phyloP scores from a whole-genome alignment of 495 filamentous ascomycete species.

The Penicillium robsamsonii region DNA sequence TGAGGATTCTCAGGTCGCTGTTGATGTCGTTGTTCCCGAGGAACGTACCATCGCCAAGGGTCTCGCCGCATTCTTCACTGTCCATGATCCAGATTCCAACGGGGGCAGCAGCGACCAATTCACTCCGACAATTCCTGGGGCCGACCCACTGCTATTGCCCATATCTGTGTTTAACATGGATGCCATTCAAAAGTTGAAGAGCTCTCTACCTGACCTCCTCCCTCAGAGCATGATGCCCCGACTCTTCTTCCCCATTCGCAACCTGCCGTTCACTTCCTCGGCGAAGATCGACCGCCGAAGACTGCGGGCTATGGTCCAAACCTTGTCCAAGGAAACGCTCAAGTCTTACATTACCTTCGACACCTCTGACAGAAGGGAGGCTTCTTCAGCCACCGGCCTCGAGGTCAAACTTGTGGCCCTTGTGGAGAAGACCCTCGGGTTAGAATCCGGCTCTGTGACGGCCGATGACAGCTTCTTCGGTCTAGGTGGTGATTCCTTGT shows the following conservation, averaged over 20 bases:
- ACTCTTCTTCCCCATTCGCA: conserved; percentile 56
- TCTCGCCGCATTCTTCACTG: conserved; percentile 46
- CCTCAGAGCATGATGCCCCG: conserved; percentile 61
- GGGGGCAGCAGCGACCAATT: conserved; percentile 24
- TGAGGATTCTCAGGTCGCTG: conserved; percentile 36
- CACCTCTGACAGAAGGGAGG: conserved; percentile 21
- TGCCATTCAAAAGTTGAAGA: conserved; percentile 35
- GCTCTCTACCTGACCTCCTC: conserved; percentile 33
- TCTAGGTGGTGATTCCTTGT: conserved; percentile 55
- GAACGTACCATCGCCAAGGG: conserved; percentile 35
- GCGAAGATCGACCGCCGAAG: conserved; percentile 62
- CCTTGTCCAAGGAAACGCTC: conserved; percentile 39
- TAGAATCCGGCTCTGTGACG: conserved; percentile 40
- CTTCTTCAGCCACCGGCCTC: conserved; percentile 26
- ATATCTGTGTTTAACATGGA: conserved; percentile 32
- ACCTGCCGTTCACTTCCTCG: conserved; percentile 55
- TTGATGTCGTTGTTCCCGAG: conserved; percentile 43
- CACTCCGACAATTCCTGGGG: conserved; percentile 19
- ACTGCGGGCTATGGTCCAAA: conserved; percentile 43
- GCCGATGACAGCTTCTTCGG: conserved; percentile 52
- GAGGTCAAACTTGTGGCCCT: conserved; percentile 35
- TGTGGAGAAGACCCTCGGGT: conserved; percentile 38
- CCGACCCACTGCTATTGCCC: conserved; percentile 32
- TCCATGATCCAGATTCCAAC: conserved; percentile 21
- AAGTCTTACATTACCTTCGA: conserved; percentile 42